A percentile compares a stretch with the other conserved stretches of the same genome.
These are phyloP conservation scores for Nymphaea thermarum DNA, from an alignment of 164 flowering plant genomes.

Conservation along the genomic window DNA sequence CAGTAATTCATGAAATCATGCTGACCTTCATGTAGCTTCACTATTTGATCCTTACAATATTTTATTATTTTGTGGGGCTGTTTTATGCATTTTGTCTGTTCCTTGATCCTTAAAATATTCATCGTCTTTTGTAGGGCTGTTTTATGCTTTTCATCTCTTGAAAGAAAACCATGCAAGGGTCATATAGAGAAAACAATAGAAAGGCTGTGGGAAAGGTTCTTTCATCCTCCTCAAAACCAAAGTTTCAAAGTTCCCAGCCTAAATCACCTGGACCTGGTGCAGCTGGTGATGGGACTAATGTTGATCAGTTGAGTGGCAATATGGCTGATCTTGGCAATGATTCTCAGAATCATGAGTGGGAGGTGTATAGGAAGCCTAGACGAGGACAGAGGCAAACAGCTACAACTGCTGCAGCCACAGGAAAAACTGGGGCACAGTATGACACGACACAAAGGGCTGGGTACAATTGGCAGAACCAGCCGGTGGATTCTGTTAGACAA, in stretches of 20 bases:
- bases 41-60: too few relatives aligned
- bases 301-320: not conserved
- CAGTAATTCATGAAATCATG: too few relatives aligned
- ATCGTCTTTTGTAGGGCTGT: not conserved
- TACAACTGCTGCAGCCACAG: slow-evolving; percentile 23
- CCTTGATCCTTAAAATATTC: not conserved
- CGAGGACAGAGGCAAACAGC: not conserved
- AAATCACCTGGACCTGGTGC: not conserved
- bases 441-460: slow-evolving; percentile 25
- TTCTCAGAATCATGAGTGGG: not conserved
- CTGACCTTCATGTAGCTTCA: too few relatives aligned
- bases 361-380: not conserved
- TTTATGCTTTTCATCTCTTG: not conserved
- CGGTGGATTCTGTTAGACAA: slow-evolving; percentile 19
- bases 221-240: not conserved
- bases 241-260: not conserved
- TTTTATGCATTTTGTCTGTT: too few relatives aligned
- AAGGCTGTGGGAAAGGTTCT: not conserved
- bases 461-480: slow-evolving; percentile 17
- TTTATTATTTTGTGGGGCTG: too few relatives aligned
- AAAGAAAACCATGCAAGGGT: not conserved
- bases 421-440: slow-evolving; percentile 34
- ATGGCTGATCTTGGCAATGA: not conserved
- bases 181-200: not conserved
- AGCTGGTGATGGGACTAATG: not conserved